Base-by-base conservation (phyloP, 352 stramenopile species). In the Phytophthora hibernalis region DNA sequence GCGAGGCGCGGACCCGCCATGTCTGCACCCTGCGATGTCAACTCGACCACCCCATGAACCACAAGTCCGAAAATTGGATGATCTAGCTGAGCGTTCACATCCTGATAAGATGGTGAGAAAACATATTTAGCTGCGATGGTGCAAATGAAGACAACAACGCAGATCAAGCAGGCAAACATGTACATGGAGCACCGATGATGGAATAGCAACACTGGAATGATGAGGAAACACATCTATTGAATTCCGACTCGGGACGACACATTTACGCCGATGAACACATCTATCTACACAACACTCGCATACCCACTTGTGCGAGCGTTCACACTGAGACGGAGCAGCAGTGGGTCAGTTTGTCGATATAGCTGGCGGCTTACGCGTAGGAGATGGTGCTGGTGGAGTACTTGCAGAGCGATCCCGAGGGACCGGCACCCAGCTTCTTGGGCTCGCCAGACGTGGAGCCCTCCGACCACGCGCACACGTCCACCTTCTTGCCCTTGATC, bases 381-480 rank as follows among this genome's bases (percentile, higher is more conserved):
- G 57, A 47, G 42, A 74, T 22, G 26, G 61, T 63, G 60, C 44
- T 66, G 18, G 66, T 61, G 21, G 66, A 70, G 61, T 74, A 74
- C 54, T 63, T 26, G 55, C 66, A 74, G 60, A 74, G 66, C 43
- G 54, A 60, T 11, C 66, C 66, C 38, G 54, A 74, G 12, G 55
- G 54, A 61, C 66, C 66, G 11, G 49, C 55, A 3, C 66, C 60
- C 43, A 56, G 20, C 45, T 62, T 53, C 51, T 52, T 56, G 7
- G 60, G 51, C 33, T 68, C 52, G 31, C 52, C 60, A 12, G 45
- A 64, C 43, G 55, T 63, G 21, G 55, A 63, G 21, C 55, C 44
- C 30, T 56, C 16, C 37, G 56, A 57, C 56, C 56, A 65, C 47
- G 24, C 22, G 24, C 56, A 65, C 47, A 65, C 56, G 56, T 65